Conservation (phyloP, 768 basidiomycete species). For the Russula sp. region DNA sequence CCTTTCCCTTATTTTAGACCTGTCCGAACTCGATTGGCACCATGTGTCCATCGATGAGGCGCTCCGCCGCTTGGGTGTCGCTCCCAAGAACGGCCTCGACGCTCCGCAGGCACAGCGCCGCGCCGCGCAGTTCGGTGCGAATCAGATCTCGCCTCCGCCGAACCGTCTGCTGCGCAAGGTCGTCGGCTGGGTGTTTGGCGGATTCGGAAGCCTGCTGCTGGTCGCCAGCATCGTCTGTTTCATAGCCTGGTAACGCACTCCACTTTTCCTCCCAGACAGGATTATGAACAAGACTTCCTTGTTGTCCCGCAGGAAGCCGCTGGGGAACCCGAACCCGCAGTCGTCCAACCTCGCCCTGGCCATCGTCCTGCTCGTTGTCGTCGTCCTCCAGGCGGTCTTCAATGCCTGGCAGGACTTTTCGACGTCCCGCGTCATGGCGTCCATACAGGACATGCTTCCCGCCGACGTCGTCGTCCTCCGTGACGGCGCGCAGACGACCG, state of each 20-base stretch:
- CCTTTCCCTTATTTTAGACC: not conserved
- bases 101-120: conserved; percentile 39
- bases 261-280: not conserved
- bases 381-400: conserved; percentile 34
- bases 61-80: conserved; percentile 31
- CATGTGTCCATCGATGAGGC: conserved; percentile 14
- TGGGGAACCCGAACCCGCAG: conserved; percentile 47
- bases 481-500: conserved; percentile 37
- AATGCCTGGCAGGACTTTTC: conserved; percentile 52
- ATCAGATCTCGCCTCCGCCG: conserved; percentile 43
- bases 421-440: conserved; percentile 51
- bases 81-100: conserved; percentile 43
- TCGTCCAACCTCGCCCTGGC: conserved; percentile 55
- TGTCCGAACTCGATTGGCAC: conserved; percentile 19
- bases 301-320: conserved; percentile 42
- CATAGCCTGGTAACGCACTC: conserved; percentile 36
- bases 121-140: conserved; percentile 39
- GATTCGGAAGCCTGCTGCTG: conserved; percentile 40
- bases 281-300: not conserved
- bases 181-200: conserved; percentile 46
- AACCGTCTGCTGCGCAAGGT: conserved; percentile 38
- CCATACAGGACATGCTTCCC: conserved; percentile 59
- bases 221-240: conserved; percentile 47
- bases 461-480: conserved; percentile 56
- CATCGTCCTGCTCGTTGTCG: conserved; percentile 43